Evolutionary conservation across 192 early-diverging fungal species (phyloP).

Genomic region (Rhizoclosmatium globosum): DNA sequence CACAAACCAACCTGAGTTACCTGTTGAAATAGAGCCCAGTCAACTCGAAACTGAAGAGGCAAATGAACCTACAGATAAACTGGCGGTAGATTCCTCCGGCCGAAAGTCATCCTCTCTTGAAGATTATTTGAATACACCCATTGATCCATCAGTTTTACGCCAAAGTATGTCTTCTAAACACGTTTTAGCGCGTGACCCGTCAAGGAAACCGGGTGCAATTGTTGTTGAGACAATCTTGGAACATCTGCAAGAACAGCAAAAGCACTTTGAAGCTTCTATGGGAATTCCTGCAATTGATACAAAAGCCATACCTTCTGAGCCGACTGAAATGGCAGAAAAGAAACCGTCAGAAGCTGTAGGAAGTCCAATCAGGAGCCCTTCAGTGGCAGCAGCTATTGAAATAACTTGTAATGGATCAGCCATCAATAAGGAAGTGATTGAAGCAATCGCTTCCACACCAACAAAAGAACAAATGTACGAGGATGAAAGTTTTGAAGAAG

Average conservation of each 20-base stretch:
- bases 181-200: slow-evolving; percentile 16
- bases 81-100: too few species aligned
- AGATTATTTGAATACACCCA: slow-evolving; percentile 42
- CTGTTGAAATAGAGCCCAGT: too few species aligned
- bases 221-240: slow-evolving; percentile 12
- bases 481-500: slow-evolving; percentile 17
- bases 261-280: not conserved
- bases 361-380: slow-evolving; percentile 4
- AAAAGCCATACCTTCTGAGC: not conserved
- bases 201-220: not conserved
- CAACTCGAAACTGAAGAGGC: too few species aligned
- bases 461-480: slow-evolving; percentile 15
- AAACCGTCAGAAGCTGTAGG: slow-evolving; percentile 9
- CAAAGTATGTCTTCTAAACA: slow-evolving; percentile 48
- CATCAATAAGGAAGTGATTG: slow-evolving; percentile 39
- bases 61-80: too few species aligned
- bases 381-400: not conserved
- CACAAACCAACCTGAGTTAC: too few species aligned
- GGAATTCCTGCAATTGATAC: not conserved
- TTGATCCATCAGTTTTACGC: slow-evolving; percentile 33
- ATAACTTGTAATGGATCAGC: slow-evolving; percentile 23
- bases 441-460: not conserved
- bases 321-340: slow-evolving; percentile 38
- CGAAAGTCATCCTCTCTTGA: slow-evolving; percentile 31
- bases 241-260: slow-evolving; percentile 9